Percentiles rank a stretch among this genome's conserved stretches.
These are phyloP conservation scores for Elaeis oleifera DNA, from an alignment of 202 grass and related monocot species.

Conservation along the genomic window DNA sequence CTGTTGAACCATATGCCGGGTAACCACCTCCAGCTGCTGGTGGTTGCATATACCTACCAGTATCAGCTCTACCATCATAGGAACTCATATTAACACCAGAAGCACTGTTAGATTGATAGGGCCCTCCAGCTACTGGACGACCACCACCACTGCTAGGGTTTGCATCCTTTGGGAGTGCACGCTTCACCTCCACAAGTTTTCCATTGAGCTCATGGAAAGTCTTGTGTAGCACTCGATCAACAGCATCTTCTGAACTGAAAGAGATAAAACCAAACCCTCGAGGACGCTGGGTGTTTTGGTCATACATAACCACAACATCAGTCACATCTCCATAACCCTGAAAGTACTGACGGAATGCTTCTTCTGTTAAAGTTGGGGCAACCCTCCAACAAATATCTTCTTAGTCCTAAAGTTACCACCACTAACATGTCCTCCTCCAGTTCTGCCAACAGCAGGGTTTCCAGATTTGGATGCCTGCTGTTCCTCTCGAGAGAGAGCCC, in stretches of 20 bases:
- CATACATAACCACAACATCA: constrained; percentile 93
- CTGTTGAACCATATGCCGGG: constrained; percentile 47
- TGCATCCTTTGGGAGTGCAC: constrained; percentile 77
- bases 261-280: constrained; percentile 93
- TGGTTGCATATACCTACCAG: constrained; percentile 55
- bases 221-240: constrained; percentile 87
- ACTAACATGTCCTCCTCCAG: constrained; percentile 18
- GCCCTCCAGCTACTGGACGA: constrained; percentile 43
- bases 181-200: constrained; percentile 92
- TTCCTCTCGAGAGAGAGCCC: constrained; percentile 88
- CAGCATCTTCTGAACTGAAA: constrained; percentile 80
- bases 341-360: constrained; percentile 86
- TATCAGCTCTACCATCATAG: constrained; percentile 74
- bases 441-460: constrained; percentile 47
- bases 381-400: constrained; percentile 93
- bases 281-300: constrained; percentile 87
- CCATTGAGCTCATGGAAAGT: constrained; percentile 88
- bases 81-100: constrained; percentile 40
- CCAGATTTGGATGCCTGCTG: constrained; percentile 69
- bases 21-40: constrained; percentile 48
- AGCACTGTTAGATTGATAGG: constrained; percentile 61
- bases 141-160: constrained; percentile 51
- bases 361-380: constrained; percentile 82
- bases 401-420: constrained; percentile 46
- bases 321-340: constrained; percentile 60